Evolutionary conservation across 2,329 filamentous ascomycete genomes (phyloP).

Genomic region (Exophiala oligosperma): DNA sequence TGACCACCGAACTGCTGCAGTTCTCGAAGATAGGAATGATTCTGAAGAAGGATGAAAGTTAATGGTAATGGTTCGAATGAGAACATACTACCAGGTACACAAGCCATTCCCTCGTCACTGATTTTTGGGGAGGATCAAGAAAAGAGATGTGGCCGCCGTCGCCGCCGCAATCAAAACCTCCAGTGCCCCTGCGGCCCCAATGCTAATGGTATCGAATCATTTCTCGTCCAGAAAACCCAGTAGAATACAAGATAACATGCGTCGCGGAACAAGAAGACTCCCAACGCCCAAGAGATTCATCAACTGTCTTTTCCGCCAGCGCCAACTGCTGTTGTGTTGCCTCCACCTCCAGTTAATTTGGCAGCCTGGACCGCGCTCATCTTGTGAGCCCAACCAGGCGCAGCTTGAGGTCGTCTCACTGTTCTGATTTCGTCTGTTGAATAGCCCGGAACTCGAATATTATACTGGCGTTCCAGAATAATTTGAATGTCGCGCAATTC

Average conservation of each 20-base stretch:
- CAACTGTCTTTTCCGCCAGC: conserved; percentile 16
- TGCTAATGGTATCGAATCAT: background rate
- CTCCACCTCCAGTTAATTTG: conserved; percentile 26
- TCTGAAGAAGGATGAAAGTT: too few species aligned
- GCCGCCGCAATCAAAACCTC: background rate
- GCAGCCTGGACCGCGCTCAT: conserved; percentile 86
- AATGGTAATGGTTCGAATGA: background rate
- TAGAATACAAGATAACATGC: background rate
- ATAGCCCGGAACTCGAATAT: conserved; percentile 91
- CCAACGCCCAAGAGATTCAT: conserved; percentile 9
- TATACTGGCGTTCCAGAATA: conserved; percentile 80
- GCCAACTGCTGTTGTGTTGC: conserved; percentile 4
- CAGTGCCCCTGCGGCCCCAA: background rate
- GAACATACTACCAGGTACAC: background rate
- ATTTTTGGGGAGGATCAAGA: background rate
- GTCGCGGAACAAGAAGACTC: background rate
- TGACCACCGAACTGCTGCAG: too few species aligned
- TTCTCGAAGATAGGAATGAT: too few species aligned
- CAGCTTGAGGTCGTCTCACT: conserved; percentile 88
- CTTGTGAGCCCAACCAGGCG: conserved; percentile 88
- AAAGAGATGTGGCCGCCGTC: background rate
- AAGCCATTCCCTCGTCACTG: background rate
- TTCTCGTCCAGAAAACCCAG: background rate
- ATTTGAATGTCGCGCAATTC: conserved; percentile 87
- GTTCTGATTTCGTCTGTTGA: conserved; percentile 91